Base-by-base conservation (phyloP, 1,284 basidiomycete species). In the Sporisorium iseilematis-ciliati region DNA sequence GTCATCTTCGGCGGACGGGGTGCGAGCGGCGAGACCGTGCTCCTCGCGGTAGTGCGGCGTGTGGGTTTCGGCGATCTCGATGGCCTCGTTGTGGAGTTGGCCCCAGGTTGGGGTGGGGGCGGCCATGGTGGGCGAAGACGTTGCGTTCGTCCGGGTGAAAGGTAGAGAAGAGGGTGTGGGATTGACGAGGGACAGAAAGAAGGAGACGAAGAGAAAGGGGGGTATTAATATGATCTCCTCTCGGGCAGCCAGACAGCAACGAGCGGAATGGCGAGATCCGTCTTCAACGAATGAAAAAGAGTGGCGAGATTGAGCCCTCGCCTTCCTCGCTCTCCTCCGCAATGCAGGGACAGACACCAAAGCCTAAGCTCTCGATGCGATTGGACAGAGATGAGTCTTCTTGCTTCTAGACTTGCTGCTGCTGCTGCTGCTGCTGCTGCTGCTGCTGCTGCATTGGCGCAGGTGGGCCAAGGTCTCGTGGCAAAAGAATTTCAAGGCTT, bases 81-180 rank as follows among this genome's bases (percentile, higher is more conserved):
- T 75, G 67, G 72, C 51, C 67, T 75, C 67, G 64, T 67, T 75
- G 64, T 70, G 58, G 41, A 75, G 41, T 58, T 67, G 72, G 29
- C 64, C 72, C 63, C 67, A 70, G 23, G 72, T 66, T 31, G 72
- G 72, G 41, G 64, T 67, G 48, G 72, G 64, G 25, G 60, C 67
- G 33, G 67, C 67, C 66, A 75, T 70, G 35, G 26, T 60, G 65
- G 53, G 56, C 25, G 29, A 29, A 40, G 25, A 51, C 38, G 2
- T 33, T 16, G 7, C 33, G 42, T 54, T 51, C 20, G 43, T 26
- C 25, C 23, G 29, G 29, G 29, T 3, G 14, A 16, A 16, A 18
- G 45, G 23, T 18, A 7, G 14, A 38, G 42, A 51, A 41, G 54
- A 21, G 51, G 18, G 50, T 25, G 8, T 23, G 18, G 25, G 16